These are phyloP conservation scores for Leccinum broughii DNA, from an alignment of 768 basidiomycete species.

Conservation along the genomic window DNA sequence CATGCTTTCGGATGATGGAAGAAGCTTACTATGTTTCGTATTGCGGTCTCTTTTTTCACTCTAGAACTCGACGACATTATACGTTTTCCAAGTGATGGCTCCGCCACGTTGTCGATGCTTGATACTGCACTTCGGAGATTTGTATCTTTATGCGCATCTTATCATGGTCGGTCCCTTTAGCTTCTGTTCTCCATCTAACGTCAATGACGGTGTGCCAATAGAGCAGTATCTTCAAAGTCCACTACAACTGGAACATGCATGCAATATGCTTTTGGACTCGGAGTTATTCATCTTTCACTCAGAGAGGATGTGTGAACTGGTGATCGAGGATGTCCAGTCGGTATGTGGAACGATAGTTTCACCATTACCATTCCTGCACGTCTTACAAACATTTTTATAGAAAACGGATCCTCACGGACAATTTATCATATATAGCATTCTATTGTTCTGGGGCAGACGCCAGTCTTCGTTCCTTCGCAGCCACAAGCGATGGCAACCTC, in stretches of 20 bases:
- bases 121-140: slow-evolving; percentile 80
- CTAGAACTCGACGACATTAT: slow-evolving; percentile 88
- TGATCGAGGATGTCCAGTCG: slow-evolving; percentile 65
- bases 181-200: slow-evolving; percentile 1
- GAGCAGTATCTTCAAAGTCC: slow-evolving; percentile 87
- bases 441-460: slow-evolving; percentile 74
- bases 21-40: slow-evolving; percentile 6
- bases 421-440: slow-evolving; percentile 73
- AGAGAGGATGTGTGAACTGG: slow-evolving; percentile 84
- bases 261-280: slow-evolving; percentile 71
- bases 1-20: slow-evolving; percentile 5
- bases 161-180: slow-evolving; percentile 66
- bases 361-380: neutral
- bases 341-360: slow-evolving; percentile 42
- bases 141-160: slow-evolving; percentile 75
- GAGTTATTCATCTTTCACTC: slow-evolving; percentile 91
- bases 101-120: slow-evolving; percentile 66
- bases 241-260: slow-evolving; percentile 82
- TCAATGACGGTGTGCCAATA: slow-evolving; percentile 30
- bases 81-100: slow-evolving; percentile 55
- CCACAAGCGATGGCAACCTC: slow-evolving; percentile 78
- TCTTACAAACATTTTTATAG: slow-evolving; percentile 37
- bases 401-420: slow-evolving; percentile 85
- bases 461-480: slow-evolving; percentile 71
- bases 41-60: slow-evolving; percentile 1